phyloP scores from a whole-genome alignment of 2,329 filamentous ascomycete species.

The Cordyceps cicadae region DNA sequence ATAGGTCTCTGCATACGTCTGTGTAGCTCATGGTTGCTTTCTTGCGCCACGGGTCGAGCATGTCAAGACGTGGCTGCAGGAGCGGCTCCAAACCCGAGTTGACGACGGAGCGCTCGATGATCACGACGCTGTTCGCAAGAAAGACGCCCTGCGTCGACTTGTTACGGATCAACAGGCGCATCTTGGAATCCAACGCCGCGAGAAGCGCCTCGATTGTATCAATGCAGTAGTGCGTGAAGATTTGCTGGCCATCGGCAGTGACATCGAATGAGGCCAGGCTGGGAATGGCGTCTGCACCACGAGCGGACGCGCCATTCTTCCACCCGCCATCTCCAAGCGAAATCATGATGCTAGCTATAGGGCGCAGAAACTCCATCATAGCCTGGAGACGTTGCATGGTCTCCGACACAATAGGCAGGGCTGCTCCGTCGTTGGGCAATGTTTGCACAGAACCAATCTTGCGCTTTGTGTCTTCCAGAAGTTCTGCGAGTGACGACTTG shows the following conservation, averaged over 20 bases:
- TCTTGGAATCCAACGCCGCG: slow-evolving; percentile 64
- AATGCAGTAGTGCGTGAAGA: slow-evolving; percentile 82
- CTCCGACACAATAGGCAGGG: slow-evolving; percentile 70
- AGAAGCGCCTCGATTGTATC: slow-evolving; percentile 83
- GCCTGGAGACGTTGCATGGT: slow-evolving; percentile 79
- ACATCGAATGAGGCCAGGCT: slow-evolving; percentile 77
- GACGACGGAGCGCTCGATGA: slow-evolving; percentile 77
- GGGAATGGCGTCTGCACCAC: slow-evolving; percentile 56
- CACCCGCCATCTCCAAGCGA: slow-evolving; percentile 91
- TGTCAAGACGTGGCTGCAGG: slow-evolving; percentile 55
- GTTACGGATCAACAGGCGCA: slow-evolving; percentile 62
- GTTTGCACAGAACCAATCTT: slow-evolving; percentile 57
- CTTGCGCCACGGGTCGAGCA: slow-evolving; percentile 80
- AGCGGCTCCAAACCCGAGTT: slow-evolving; percentile 70
- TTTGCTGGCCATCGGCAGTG: slow-evolving; percentile 75
- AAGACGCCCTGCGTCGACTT: slow-evolving; percentile 81
- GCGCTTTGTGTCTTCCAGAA: slow-evolving; percentile 75
- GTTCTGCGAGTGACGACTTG: slow-evolving; percentile 72
- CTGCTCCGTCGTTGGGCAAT: slow-evolving; percentile 69
- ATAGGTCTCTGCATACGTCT: slow-evolving; percentile 81
- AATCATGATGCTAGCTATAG: slow-evolving; percentile 82
- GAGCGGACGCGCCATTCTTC: slow-evolving; percentile 48
- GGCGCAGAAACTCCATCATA: slow-evolving; percentile 78
- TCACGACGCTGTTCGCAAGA: slow-evolving; percentile 75
- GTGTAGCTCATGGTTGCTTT: slow-evolving; percentile 74